phyloP scores from a whole-genome alignment of 345 rosid species.

The Boechera retrofracta region DNA sequence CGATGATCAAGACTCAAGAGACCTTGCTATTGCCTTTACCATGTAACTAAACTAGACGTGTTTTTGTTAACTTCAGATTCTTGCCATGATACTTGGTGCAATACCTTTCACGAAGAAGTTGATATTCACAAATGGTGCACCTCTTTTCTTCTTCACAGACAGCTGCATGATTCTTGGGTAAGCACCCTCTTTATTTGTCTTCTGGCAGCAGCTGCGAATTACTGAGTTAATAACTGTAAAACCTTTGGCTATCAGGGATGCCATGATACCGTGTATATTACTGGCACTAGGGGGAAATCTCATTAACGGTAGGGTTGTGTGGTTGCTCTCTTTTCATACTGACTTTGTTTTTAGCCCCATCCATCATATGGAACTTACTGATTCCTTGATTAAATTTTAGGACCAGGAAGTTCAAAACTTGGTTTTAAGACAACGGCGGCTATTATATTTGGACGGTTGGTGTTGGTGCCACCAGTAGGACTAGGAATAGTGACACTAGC shows the following conservation, averaged over 20 bases:
- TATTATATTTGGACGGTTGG: conserved; percentile 74
- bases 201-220: not conserved
- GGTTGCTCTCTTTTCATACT: conserved; percentile 14
- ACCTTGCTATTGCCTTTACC: conserved; percentile 22
- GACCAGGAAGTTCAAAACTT: conserved; percentile 97
- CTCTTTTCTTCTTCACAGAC: conserved; percentile 95
- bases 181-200: conserved; percentile 32
- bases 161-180: conserved; percentile 99
- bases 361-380: not conserved
- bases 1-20: conserved; percentile 4
- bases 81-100: conserved; percentile 86
- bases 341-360: conserved; percentile 7
- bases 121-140: conserved; percentile 86
- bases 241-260: conserved; percentile 64
- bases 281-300: conserved; percentile 98
- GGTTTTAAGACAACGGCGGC: conserved; percentile 91
- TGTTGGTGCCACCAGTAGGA: conserved; percentile 89
- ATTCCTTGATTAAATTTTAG: conserved; percentile 51
- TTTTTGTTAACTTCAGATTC: conserved; percentile 59
- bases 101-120: conserved; percentile 74
- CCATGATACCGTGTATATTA: conserved; percentile 97
- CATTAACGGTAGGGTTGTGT: conserved; percentile 68
- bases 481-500: conserved; percentile 92
- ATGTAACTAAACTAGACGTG: conserved; percentile 22
- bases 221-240: conserved; percentile 10